A percentile compares a stretch with the other conserved stretches of the same genome.
phyloP scores from a whole-genome alignment of 768 basidiomycete species.

The Phlebiopsis flavidoalba region DNA sequence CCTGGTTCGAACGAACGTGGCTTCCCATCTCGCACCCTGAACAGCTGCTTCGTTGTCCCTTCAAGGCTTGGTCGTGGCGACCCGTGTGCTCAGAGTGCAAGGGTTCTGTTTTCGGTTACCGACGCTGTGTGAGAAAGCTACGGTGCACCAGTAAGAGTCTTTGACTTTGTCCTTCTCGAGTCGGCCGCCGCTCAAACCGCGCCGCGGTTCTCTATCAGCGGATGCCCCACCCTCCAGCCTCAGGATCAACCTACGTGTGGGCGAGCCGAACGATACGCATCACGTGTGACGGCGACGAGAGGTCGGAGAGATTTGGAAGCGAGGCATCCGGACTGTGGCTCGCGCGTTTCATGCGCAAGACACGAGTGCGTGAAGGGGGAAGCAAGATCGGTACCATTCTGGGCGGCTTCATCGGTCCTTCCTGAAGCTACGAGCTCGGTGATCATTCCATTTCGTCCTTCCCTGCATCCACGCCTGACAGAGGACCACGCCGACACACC shows the following conservation, averaged over 20 bases:
- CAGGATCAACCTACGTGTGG: constrained; percentile 53
- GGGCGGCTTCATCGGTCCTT: constrained; percentile 79
- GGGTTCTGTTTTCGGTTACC: constrained; percentile 35
- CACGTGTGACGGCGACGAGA: constrained; percentile 25
- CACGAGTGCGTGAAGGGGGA: constrained; percentile 41
- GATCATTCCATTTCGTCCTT: constrained; percentile 47
- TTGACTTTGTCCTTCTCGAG: constrained; percentile 69
- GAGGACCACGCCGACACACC: constrained; percentile 36
- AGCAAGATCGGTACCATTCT: constrained; percentile 61
- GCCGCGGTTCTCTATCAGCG: constrained; percentile 64
- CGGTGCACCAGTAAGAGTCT: constrained; percentile 46
- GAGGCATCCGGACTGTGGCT: constrained; percentile 76
- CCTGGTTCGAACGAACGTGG: constrained; percentile 51
- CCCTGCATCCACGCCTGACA: constrained; percentile 21
- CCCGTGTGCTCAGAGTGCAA: constrained; percentile 38
- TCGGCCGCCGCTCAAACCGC: constrained; percentile 76
- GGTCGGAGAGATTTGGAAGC: constrained; percentile 13
- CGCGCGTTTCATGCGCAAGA: constrained; percentile 57
- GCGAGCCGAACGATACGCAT: constrained; percentile 46
- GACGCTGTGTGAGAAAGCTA: constrained; percentile 57
- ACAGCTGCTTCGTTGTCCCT: constrained; percentile 15
- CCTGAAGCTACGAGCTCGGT: constrained; percentile 78
- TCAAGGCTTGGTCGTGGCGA: constrained; percentile 23
- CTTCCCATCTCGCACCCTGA: constrained; percentile 38
- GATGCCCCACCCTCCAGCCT: constrained; percentile 50